Evolutionary conservation across 2,329 filamentous ascomycete genomes (phyloP), one percentile per base, ranked within the genome.

Genomic region (Fusarium sp.): DNA sequence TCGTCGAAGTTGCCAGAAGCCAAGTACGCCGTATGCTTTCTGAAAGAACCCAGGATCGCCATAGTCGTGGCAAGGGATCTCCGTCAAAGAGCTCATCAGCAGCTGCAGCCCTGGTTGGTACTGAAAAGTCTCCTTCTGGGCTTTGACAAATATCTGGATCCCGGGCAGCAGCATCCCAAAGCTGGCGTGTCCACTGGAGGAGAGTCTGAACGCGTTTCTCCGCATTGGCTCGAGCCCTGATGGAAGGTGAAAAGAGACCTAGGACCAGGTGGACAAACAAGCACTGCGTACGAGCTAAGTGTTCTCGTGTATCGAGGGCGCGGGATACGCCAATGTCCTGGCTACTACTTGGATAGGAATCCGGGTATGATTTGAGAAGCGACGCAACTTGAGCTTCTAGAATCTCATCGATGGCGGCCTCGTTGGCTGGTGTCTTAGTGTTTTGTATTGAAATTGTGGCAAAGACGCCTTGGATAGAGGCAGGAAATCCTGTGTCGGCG

Each of bases 1-100:
- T 29, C 22, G 58, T 69, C 38, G 60, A 62, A 5, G 62, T 66
- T 31, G 57, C 37, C 8, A 69, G 31, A 35, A 69, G 57, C 62
- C 62, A 69, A 34, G 54, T 62, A 2, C 67, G 52, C 8, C 67
- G 63, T n/a, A 69, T 54, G n/a, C 63, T 69, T 18, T 69, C 67
- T 1, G 67, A 59, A 5, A 69, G 37, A 6, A 69, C 63, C 67
- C 67, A 69, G 24, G 50, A 50, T 20, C 58, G 60, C 67, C 67
- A 69, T 5, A 69, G 27, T 5, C 63, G 62, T 13, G 67, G 67
- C 24, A 56, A 42, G 11, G 62, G 38, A 24, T 69, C 63, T 7
- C 66, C 66, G 8, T 69, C 66, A 40, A 69, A 62, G 11, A 66
- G 35, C 24, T 52, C 50, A 20, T 69, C 63, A 22, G 22, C 54